A percentile compares a stretch with the other conserved stretches of the same genome.
phyloP scores from a whole-genome alignment of 2,329 filamentous ascomycete species.

The Fusarium concolor region DNA sequence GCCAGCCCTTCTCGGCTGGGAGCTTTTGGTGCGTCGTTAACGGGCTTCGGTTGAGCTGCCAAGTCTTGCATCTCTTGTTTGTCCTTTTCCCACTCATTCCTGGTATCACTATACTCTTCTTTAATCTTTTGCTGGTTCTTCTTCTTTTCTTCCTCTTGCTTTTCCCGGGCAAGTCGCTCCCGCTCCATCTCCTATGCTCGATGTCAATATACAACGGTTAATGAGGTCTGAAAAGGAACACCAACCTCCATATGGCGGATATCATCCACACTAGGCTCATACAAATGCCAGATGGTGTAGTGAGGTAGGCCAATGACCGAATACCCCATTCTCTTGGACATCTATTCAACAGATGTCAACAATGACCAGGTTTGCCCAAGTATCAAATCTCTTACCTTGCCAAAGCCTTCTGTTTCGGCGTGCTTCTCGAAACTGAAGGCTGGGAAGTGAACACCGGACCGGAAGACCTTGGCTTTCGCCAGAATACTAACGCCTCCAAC shows the following conservation, averaged over 20 bases:
- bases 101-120: conserved; percentile 80
- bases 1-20: conserved; percentile 30
- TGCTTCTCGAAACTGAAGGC: conserved; percentile 99
- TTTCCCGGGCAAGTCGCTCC: conserved; percentile 82
- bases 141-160: conserved; percentile 75
- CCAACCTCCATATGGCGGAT: conserved; percentile 92
- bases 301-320: conserved; percentile 96
- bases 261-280: conserved; percentile 98
- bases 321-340: conserved; percentile 96
- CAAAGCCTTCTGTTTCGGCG: conserved; percentile 97
- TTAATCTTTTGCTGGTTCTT: conserved; percentile 79
- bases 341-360: conserved; percentile 64
- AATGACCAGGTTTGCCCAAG: neutral
- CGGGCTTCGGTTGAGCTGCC: conserved; percentile 46
- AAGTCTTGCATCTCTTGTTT: conserved; percentile 81
- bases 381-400: conserved; percentile 75
- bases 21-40: conserved; percentile 29
- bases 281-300: conserved; percentile 99
- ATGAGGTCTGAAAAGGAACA: neutral
- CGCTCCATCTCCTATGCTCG: conserved; percentile 84
- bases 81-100: conserved; percentile 89
- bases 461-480: conserved; percentile 95
- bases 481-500: conserved; percentile 97
- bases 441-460: conserved; percentile 94
- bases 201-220: conserved; percentile 21